Base-by-base conservation (phyloP, 2,329 filamentous ascomycete species). In the Raffaelea albimanens region DNA sequence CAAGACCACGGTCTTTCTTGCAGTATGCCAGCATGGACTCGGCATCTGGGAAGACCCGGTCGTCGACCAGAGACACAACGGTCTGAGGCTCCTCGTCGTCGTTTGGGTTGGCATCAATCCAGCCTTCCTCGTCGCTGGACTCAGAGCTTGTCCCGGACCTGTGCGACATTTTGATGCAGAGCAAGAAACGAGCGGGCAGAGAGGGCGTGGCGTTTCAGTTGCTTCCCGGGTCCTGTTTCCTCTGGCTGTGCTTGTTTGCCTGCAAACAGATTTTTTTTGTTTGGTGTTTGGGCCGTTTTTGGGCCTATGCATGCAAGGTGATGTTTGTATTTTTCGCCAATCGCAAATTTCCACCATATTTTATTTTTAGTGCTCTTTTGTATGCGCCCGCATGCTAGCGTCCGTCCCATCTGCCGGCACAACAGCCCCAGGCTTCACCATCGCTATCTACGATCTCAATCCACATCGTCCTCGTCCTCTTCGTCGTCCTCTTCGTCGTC, bases 61-160 rank as follows among this genome's bases (percentile, higher is more conserved):
- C 74, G 55, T 83, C 82, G 52, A 89, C 76, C 31, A 90, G 69
- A 19, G 83, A 87, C 43, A 84, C 70, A 49, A 88, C 71, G 19
- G 74, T 67, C 22, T 81, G 69, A 4, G 71, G 66, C 54, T 83
- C 76, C 46, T 77, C 70, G 46, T 87, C 83, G 44, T 72, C 73
- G 47, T 67, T 69, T 38, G 73, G 72, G 21, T 72, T 66, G 40
- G 52, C 50, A 40, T 62, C 59, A 25, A 61, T 58, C 56, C 63
- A 63, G 11, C 64, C 64, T 50, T 64, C 64, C 36, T 63, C 61
- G 46, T 61, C 58, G 22, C 61, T 63, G 21, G 59, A 60, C 43
- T 63, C 63, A 1, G 67, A 69, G 51, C 61, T 61, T 56, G 60
- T 47, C 18, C 44, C 43, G 20, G 44, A 50, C 4, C 43, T 42